A percentile compares a stretch with the other conserved stretches of the same genome.
These are phyloP conservation scores for Syzygium aromaticum DNA, from an alignment of 345 rosid genomes.

Conservation along the genomic window DNA sequence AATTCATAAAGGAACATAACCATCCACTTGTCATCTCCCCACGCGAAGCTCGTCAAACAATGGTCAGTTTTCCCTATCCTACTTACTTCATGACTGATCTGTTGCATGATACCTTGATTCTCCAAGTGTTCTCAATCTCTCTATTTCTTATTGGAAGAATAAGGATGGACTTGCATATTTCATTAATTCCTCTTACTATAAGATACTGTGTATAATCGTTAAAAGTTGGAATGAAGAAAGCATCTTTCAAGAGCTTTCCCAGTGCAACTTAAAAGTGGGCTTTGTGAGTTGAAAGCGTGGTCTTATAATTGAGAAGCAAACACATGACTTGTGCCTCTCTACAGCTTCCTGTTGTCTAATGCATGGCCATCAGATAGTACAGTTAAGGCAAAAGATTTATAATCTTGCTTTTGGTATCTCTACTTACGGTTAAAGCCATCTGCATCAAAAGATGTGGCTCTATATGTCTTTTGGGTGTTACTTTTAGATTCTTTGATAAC, in stretches of 20 bases:
- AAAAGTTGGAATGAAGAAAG: not conserved
- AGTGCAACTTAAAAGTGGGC: not conserved
- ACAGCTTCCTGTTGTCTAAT: not conserved
- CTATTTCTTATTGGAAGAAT: not conserved
- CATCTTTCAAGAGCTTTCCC: not conserved
- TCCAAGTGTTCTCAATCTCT: not conserved
- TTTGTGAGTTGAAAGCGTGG: not conserved
- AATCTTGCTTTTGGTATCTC: not conserved
- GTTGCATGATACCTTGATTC: not conserved
- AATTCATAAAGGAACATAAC: conserved; percentile 77
- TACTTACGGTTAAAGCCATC: not conserved
- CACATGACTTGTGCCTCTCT: not conserved
- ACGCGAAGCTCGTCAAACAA: conserved; percentile 74
- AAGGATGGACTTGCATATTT: not conserved
- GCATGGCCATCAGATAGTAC: not conserved
- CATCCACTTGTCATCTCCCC: conserved; percentile 72
- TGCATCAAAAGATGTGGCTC: not conserved
- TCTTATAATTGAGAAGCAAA: not conserved
- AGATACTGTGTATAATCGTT: not conserved
- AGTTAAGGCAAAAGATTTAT: not conserved
- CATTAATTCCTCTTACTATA: not conserved
- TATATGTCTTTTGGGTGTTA: not conserved
- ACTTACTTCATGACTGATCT: not conserved
- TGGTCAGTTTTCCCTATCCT: conserved; percentile 31
- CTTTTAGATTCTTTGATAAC: not conserved